Percentiles rank a stretch among this genome's conserved stretches.
phyloP scores from a whole-genome alignment of 169 alveolate species.

The Perkinsus marinus region DNA sequence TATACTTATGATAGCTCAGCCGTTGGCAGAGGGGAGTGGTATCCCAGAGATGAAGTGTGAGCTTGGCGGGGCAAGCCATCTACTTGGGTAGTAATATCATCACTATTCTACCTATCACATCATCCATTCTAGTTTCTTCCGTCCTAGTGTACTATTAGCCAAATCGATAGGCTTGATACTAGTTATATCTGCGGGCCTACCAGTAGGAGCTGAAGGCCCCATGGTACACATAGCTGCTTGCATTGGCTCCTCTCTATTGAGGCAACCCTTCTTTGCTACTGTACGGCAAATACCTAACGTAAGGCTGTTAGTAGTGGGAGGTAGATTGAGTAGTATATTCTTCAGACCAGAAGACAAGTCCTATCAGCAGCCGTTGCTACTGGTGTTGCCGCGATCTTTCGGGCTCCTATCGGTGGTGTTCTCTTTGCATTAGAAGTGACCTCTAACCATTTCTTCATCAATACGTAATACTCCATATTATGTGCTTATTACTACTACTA shows the following conservation, averaged over 20 bases:
- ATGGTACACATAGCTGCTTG: slow-evolving; percentile 47
- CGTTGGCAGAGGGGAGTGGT: slow-evolving; percentile 52
- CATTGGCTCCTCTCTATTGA: slow-evolving; percentile 35
- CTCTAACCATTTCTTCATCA: neutral
- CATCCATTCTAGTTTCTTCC: slow-evolving; percentile 34
- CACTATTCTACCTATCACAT: neutral
- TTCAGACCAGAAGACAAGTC: slow-evolving; percentile 19
- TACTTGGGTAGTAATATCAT: neutral
- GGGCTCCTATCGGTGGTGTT: slow-evolving; percentile 53
- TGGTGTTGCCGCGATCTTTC: slow-evolving; percentile 44
- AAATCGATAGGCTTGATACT: slow-evolving; percentile 36
- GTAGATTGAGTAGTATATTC: too few relatives aligned
- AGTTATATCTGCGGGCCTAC: slow-evolving; percentile 42
- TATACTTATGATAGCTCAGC: neutral
- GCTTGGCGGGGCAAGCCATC: slow-evolving; percentile 38
- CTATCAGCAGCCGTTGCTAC: slow-evolving; percentile 42
- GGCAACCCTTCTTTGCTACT: slow-evolving; percentile 30
- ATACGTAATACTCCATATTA: too few relatives aligned
- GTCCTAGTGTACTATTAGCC: slow-evolving; percentile 36
- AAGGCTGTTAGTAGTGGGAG: neutral
- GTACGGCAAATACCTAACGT: slow-evolving; percentile 29
- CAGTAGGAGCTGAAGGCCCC: slow-evolving; percentile 56
- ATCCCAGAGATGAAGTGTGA: slow-evolving; percentile 55
- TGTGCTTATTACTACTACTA: too few relatives aligned
- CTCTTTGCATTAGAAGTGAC: slow-evolving; percentile 47